These are phyloP conservation scores for Pseudocercospora vitis DNA, from an alignment of 2,329 filamentous ascomycete species.

Conservation along the genomic window DNA sequence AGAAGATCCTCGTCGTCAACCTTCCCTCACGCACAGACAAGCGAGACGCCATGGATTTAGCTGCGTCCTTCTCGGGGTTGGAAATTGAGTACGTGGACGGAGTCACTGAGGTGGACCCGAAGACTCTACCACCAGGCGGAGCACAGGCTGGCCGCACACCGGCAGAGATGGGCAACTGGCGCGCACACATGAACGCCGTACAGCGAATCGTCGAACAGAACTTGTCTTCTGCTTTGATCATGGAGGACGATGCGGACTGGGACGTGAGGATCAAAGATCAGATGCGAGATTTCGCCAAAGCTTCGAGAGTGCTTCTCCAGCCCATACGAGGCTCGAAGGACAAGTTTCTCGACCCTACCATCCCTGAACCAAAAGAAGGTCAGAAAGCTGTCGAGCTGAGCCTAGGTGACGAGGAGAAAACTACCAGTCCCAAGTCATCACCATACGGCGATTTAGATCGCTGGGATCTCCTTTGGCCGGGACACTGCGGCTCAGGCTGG, in stretches of 20 bases:
- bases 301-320: constrained; percentile 41
- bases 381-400: constrained; percentile 16
- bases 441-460: constrained; percentile 42
- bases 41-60: constrained; percentile 50
- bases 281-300: constrained; percentile 41
- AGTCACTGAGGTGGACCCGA: background rate
- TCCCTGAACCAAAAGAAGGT: constrained; percentile 8
- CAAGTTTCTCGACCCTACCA: background rate
- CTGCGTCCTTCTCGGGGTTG: constrained; percentile 49
- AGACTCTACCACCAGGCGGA: constrained; percentile 3
- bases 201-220: constrained; percentile 37
- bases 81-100: constrained; percentile 42
- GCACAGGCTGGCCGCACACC: background rate
- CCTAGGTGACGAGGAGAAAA: constrained; percentile 7
- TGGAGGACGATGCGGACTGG: constrained; percentile 50
- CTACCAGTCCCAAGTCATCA: constrained; percentile 25
- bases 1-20: constrained; percentile 53
- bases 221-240: constrained; percentile 43
- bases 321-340: background rate
- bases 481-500: constrained; percentile 31
- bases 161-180: constrained; percentile 1
- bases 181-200: constrained; percentile 7
- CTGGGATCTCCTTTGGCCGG: constrained; percentile 41
- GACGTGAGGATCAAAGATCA: constrained; percentile 46
- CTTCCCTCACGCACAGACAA: constrained; percentile 52